Evolutionary conservation across 495 filamentous ascomycete genomes (phyloP).

Genomic region (Aspergillus asperescens): DNA sequence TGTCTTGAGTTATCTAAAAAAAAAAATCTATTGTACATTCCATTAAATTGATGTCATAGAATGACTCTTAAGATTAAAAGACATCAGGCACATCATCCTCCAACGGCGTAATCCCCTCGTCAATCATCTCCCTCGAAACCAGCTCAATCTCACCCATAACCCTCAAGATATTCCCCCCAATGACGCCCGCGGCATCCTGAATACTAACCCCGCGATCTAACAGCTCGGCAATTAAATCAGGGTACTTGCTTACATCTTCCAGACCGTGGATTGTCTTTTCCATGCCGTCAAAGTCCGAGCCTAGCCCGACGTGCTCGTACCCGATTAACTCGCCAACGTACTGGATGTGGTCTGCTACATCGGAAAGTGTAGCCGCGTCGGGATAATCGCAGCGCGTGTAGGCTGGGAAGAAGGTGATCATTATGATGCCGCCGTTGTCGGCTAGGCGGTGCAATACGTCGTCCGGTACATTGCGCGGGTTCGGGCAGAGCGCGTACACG

Average conservation of each 20-base stretch:
- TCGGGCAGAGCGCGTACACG: slow-evolving; percentile 47
- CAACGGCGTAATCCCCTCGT: slow-evolving; percentile 50
- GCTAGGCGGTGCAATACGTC: slow-evolving; percentile 52
- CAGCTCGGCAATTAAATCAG: slow-evolving; percentile 70
- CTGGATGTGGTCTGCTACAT: slow-evolving; percentile 65
- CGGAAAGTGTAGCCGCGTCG: slow-evolving; percentile 64
- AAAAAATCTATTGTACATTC: too few species aligned
- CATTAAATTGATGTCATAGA: too few species aligned
- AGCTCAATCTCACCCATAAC: slow-evolving; percentile 71
- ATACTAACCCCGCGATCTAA: slow-evolving; percentile 63
- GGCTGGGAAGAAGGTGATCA: slow-evolving; percentile 62
- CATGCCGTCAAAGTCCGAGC: slow-evolving; percentile 63
- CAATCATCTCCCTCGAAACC: slow-evolving; percentile 58
- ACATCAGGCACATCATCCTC: slow-evolving; percentile 48
- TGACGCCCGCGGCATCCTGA: slow-evolving; percentile 59
- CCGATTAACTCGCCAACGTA: slow-evolving; percentile 53
- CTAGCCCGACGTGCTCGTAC: slow-evolving; percentile 56
- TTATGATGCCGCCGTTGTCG: slow-evolving; percentile 51
- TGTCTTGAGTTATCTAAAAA: too few species aligned
- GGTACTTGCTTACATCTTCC: slow-evolving; percentile 79
- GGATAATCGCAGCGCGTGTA: slow-evolving; percentile 57
- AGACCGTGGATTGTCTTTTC: slow-evolving; percentile 42
- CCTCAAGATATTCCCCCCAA: slow-evolving; percentile 67
- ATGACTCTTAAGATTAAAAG: too few species aligned
- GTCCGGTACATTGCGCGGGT: slow-evolving; percentile 57